phyloP scores from a whole-genome alignment of 2,329 filamentous ascomycete species.

The Gliomastix tumulicola region DNA sequence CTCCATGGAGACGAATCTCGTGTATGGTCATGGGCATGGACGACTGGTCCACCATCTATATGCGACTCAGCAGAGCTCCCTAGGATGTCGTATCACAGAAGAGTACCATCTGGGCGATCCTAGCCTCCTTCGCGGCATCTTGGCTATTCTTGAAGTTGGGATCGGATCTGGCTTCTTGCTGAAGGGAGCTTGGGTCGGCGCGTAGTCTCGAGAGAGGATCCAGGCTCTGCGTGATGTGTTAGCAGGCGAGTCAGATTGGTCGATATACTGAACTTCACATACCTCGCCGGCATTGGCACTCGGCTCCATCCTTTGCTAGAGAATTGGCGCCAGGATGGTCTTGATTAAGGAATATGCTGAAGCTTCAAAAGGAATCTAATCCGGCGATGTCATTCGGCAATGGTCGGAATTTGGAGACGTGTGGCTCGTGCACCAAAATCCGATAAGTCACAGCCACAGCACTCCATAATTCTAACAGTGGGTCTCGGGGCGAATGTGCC shows the following conservation, averaged over 20 bases:
- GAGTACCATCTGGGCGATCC: slow-evolving; percentile 27
- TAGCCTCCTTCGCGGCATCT: slow-evolving; percentile 29
- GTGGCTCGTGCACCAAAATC: no score
- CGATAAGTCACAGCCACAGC: slow-evolving; percentile 1
- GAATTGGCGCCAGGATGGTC: no score
- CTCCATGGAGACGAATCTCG: slow-evolving; percentile 76
- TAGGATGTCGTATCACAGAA: not conserved
- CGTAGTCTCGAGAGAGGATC: slow-evolving; percentile 32
- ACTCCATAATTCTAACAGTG: no score
- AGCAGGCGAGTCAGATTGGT: no score
- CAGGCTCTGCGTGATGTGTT: slow-evolving; percentile 23
- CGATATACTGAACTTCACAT: no score
- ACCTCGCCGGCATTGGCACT: slow-evolving; percentile 5
- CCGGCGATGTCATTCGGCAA: no score
- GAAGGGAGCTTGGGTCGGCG: slow-evolving; percentile 26
- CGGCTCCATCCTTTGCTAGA: no score
- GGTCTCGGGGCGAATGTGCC: no score
- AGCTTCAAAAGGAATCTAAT: no score
- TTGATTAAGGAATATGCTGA: no score
- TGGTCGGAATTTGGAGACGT: not conserved
- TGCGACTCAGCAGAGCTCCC: slow-evolving; percentile 11
- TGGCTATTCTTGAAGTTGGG: slow-evolving; percentile 25
- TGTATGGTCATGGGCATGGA: slow-evolving; percentile 84
- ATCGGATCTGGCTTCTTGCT: slow-evolving; percentile 28
- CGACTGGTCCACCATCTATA: slow-evolving; percentile 58